phyloP scores from a whole-genome alignment of 1,284 basidiomycete species.

The Sporisorium scitamineum region DNA sequence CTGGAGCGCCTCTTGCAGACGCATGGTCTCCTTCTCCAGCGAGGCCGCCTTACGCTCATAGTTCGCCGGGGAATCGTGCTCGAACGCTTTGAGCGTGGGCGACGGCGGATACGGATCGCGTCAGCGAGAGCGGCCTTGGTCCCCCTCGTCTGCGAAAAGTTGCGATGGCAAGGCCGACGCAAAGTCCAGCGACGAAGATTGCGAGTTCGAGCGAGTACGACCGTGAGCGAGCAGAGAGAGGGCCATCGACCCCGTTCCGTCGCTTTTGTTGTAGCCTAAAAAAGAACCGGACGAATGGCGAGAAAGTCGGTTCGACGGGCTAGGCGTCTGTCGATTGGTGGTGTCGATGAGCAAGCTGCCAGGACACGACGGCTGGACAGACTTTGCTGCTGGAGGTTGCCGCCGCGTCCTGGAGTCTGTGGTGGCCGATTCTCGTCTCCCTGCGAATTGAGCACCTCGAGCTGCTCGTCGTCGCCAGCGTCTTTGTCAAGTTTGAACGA shows the following conservation, averaged over 20 bases:
- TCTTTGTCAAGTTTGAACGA: constrained; percentile 40
- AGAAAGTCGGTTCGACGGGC: constrained; percentile 34
- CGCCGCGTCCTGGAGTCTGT: constrained; percentile 17
- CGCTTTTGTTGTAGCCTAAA: constrained; percentile 64
- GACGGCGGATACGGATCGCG: constrained; percentile 55
- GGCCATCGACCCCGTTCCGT: constrained; percentile 37
- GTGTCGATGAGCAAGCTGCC: constrained; percentile 56
- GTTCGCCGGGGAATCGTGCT: constrained; percentile 53
- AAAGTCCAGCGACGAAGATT: constrained; percentile 60
- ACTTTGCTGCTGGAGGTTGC: constrained; percentile 20
- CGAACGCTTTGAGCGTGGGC: constrained; percentile 51
- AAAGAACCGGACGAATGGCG: constrained; percentile 62
- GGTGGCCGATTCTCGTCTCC: constrained; percentile 36
- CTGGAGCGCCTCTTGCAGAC: constrained; percentile 58
- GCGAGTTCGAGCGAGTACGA: constrained; percentile 60
- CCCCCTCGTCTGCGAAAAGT: constrained; percentile 36
- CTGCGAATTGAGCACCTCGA: constrained; percentile 54
- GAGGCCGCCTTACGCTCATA: constrained; percentile 61
- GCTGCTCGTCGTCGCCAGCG: constrained; percentile 46
- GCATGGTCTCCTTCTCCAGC: constrained; percentile 60
- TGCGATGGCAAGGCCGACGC: constrained; percentile 42
- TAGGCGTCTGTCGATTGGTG: constrained; percentile 43
- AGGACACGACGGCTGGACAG: constrained; percentile 40
- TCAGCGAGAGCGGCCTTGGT: constrained; percentile 56
- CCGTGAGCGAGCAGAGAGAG: constrained; percentile 39